Evolutionary conservation across 2,329 filamentous ascomycete species (phyloP), one percentile per base, ranked within the genome.

Genomic region (Neonectria neomacrospora): DNA sequence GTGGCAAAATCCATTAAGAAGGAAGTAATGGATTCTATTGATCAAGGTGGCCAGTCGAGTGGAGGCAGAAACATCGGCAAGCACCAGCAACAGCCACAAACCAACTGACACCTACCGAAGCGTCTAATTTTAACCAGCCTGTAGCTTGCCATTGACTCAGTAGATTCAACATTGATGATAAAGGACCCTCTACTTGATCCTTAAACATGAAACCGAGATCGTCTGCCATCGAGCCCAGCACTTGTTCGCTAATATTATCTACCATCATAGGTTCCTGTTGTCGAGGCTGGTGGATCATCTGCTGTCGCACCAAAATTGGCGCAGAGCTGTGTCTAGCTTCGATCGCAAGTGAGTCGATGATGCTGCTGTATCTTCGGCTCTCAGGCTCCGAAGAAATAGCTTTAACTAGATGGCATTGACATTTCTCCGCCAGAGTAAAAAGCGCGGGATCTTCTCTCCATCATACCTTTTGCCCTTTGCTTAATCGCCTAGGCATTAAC

Each of bases 401-500:
- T 54, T 74, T 70, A 3, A 75, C 74, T 1, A 86, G 79, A 62
- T 83, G 81, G 1, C 69, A 74, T 42, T 85, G 83, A 54, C 83
- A 85, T 34, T 74, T 74, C n/a, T 82, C 80, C 1, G 83, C 82
- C 5, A 81, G 70, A 10, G 78, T 68, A 30, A 83, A 73, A 3
- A 83, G 72, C 32, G 34, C 48, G 30, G 44, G 28, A 23, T 68
- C 50, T 5, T 66, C 59, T 55, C 1, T 57, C 45, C 3, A 16
- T 47, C 5, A 45, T 26, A 1, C 66, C 61, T 12, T 65, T 58
- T 2, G 71, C 67, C 28, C 67, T 69, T 37, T 71, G 78, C 67
- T 85, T 83, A 16, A 87, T 86, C n/a, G 82, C 77, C 76, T 82
- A 85, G 7, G 86, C 80, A 63, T 86, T 87, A 1, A 84, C 73